Evolutionary conservation across 2,329 filamentous ascomycete species (phyloP).

Genomic region (Didymella pomorum): DNA sequence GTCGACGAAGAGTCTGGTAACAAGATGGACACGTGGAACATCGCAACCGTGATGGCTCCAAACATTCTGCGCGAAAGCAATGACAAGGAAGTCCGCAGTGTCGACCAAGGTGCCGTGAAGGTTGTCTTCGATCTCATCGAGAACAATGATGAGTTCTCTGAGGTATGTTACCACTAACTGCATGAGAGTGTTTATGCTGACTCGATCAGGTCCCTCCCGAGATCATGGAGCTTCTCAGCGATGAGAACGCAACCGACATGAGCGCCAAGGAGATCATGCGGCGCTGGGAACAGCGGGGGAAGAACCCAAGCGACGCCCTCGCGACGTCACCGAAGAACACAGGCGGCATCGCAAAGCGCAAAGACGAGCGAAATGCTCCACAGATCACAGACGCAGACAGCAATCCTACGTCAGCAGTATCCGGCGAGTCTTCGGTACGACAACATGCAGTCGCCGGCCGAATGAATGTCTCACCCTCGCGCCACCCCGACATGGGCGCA

Average conservation of each 20-base stretch:
- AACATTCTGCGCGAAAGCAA: conserved; percentile 83
- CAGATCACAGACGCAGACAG: conserved; percentile 79
- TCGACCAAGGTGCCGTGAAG: conserved; percentile 92
- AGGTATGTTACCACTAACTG: conserved; percentile 73
- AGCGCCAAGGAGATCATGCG: conserved; percentile 98
- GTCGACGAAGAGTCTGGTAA: conserved; percentile 96
- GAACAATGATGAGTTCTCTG: conserved; percentile 94
- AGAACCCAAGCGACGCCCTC: conserved; percentile 66
- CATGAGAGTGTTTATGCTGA: not conserved
- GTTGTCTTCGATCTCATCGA: conserved; percentile 91
- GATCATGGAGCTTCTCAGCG: conserved; percentile 83
- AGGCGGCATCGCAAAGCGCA: conserved; percentile 61
- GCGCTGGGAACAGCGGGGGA: conserved; percentile 84
- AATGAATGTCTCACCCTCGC: conserved; percentile 39
- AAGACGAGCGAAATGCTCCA: conserved; percentile 57
- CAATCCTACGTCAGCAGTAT: conserved; percentile 79
- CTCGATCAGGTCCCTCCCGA: conserved; percentile 83
- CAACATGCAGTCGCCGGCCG: conserved; percentile 62
- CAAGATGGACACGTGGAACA: conserved; percentile 98
- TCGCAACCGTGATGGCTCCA: conserved; percentile 95
- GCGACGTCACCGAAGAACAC: conserved; percentile 49
- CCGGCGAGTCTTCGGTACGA: conserved; percentile 83
- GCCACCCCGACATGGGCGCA: conserved; percentile 41
- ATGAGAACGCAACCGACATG: conserved; percentile 83
- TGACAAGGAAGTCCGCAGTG: conserved; percentile 65